phyloP scores from a whole-genome alignment of 352 stramenopile species.

The Phytopythium chamaehyphon region DNA sequence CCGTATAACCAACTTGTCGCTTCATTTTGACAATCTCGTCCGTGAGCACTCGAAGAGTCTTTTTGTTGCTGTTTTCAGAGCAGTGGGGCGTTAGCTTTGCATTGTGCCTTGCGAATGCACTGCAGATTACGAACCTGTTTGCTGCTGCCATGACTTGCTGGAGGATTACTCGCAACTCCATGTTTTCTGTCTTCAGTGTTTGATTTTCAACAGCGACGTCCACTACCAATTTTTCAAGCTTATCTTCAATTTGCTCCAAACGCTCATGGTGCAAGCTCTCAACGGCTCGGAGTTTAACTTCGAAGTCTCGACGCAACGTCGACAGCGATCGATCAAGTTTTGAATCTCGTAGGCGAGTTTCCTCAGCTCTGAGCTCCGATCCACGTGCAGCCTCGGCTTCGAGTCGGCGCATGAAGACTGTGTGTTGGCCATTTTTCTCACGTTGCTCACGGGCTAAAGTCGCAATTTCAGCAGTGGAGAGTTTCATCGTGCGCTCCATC shows the following conservation, averaged over 20 bases:
- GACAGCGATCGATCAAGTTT: constrained; percentile 9
- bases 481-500: constrained; percentile 26
- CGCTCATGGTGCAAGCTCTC: constrained; percentile 18
- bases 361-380: constrained; percentile 26
- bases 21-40: constrained; percentile 53
- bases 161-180: constrained; percentile 31
- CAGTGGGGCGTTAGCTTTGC: background rate
- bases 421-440: constrained; percentile 26
- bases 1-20: constrained; percentile 2
- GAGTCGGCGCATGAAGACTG: constrained; percentile 33
- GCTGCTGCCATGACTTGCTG: constrained; percentile 10
- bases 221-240: constrained; percentile 32
- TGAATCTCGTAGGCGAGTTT: constrained; percentile 24
- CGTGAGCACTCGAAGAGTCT: constrained; percentile 34
- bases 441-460: constrained; percentile 23
- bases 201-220: constrained; percentile 43
- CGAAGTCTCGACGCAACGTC: constrained; percentile 6
- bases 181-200: constrained; percentile 30
- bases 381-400: constrained; percentile 32
- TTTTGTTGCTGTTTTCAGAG: constrained; percentile 28
- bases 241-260: constrained; percentile 23
- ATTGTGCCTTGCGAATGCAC: background rate
- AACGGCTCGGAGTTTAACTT: constrained; percentile 23
- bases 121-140: constrained; percentile 5
- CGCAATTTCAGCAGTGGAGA: constrained; percentile 21